phyloP scores from a whole-genome alignment of 768 basidiomycete genomes.

The Phlebiopsis gigantea region DNA sequence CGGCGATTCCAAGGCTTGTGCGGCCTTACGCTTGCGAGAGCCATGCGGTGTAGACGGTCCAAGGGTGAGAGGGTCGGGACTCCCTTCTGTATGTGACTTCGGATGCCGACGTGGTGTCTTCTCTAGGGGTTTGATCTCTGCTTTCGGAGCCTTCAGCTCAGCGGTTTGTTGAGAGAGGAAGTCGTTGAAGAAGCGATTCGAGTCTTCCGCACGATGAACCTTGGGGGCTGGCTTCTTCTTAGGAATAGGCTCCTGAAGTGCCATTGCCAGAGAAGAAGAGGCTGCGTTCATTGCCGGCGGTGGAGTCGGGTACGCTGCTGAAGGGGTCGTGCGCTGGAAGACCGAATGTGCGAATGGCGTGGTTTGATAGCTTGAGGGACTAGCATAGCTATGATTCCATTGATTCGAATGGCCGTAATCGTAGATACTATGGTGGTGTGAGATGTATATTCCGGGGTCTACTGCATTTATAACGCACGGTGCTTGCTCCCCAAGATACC shows the following conservation, averaged over 20 bases:
- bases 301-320: slow-evolving; percentile 62
- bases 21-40: slow-evolving; percentile 60
- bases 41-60: slow-evolving; percentile 26
- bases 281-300: slow-evolving; percentile 58
- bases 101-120: slow-evolving; percentile 3
- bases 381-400: slow-evolving; percentile 37
- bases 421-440: slow-evolving; percentile 11
- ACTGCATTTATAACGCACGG: slow-evolving; percentile 15
- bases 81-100: slow-evolving; percentile 27
- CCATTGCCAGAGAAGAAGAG: slow-evolving; percentile 73
- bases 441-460: neutral
- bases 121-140: slow-evolving; percentile 13
- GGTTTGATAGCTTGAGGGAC: slow-evolving; percentile 48
- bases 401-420: slow-evolving; percentile 31
- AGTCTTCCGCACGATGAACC: slow-evolving; percentile 51
- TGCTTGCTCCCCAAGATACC: slow-evolving; percentile 49
- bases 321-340: slow-evolving; percentile 57
- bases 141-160: slow-evolving; percentile 27
- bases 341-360: slow-evolving; percentile 59
- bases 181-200: slow-evolving; percentile 57
- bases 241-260: slow-evolving; percentile 47
- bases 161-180: slow-evolving; percentile 55
- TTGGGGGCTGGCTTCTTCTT: slow-evolving; percentile 20
- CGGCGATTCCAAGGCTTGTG: slow-evolving; percentile 55
- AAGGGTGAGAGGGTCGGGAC: slow-evolving; percentile 54